These are phyloP conservation scores for Blastocystis sp. DNA, from an alignment of 352 stramenopile species.

Conservation along the genomic window DNA sequence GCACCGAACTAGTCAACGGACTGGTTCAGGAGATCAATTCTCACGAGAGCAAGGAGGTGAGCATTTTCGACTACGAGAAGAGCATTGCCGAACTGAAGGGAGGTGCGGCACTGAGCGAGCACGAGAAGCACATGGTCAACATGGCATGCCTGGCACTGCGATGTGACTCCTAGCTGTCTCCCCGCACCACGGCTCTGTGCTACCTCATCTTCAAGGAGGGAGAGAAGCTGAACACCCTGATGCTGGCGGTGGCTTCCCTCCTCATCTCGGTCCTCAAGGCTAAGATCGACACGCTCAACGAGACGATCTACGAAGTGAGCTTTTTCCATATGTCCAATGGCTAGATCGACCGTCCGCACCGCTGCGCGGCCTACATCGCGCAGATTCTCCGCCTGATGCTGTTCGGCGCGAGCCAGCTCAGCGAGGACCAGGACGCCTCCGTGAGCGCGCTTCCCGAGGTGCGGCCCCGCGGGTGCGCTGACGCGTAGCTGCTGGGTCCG, in stretches of 20 bases:
- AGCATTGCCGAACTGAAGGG: neutral
- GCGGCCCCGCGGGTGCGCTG: too few relatives aligned
- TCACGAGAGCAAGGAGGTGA: neutral
- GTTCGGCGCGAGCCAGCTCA: conserved; percentile 46
- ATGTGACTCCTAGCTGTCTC: conserved; percentile 2
- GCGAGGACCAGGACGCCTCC: neutral
- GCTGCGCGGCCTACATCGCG: conserved; percentile 48
- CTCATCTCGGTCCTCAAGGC: neutral
- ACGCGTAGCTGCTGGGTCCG: conserved; percentile 10
- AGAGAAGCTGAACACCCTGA: conserved; percentile 29
- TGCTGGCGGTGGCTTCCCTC: neutral
- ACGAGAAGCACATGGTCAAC: conserved; percentile 4
- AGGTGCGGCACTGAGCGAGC: conserved; percentile 10
- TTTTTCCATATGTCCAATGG: neutral
- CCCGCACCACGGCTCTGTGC: conserved; percentile 26
- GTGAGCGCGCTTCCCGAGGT: conserved; percentile 33
- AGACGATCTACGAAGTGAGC: conserved; percentile 46
- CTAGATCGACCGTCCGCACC: conserved; percentile 42
- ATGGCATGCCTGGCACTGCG: neutral
- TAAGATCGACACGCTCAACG: conserved; percentile 43
- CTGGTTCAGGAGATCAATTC: conserved; percentile 26
- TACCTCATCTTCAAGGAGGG: conserved; percentile 38
- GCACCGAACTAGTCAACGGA: neutral
- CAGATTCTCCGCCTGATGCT: conserved; percentile 57
- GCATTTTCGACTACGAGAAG: conserved; percentile 12